Evolutionary conservation across 1,284 basidiomycete genomes (phyloP), one percentile per base, ranked within the genome.

Genomic region (Cryptococcus amylolentus): DNA sequence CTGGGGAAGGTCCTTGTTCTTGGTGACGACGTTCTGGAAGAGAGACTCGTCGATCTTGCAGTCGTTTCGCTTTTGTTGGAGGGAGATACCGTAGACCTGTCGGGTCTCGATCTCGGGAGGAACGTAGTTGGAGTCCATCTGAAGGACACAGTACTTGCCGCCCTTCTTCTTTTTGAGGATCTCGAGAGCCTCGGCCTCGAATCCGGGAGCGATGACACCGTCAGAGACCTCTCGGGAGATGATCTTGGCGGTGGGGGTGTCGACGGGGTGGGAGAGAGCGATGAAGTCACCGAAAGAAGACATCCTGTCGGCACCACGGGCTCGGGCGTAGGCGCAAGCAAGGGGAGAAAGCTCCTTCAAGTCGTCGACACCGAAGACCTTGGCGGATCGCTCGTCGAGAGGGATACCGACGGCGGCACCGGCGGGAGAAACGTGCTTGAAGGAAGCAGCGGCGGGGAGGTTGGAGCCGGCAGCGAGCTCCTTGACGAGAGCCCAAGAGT

Each of bases 211-310:
- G 61, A 98, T 94, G 64, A 99, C 88, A 55, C 95, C 95, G 77
- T 98, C 96, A 0, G 93, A 97, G 7, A 99, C 95, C 76, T 99
- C 95, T 27, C 96, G 85, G 18, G 91, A 94, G 76, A 98, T 97
- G 75, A 99, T 96, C 66, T 86, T 87, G 51, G 95, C 95, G 10
- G 95, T 98, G 4, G 91, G 88, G 38, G 91, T 82, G 76, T 99
- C 96, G 78, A 93, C 96, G 38, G 86, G 85, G 54, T 90, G 87
- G 26, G 92, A 96, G 13, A 99, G 83, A 1, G 92, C 95, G 70
- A 99, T 95, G 76, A 98, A 96, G 80, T 99, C 96, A 26, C 95
- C 95, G 73, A 98, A 99, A 5, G 92, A 97, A 2, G 93, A 97
- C 95, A 99, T 99, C 55, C 95, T 87, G 78, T 99, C 96, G 18